Evolutionary conservation across 345 rosid species (phyloP), one percentile per base, ranked within the genome.

Genomic region (Brassica incana): DNA sequence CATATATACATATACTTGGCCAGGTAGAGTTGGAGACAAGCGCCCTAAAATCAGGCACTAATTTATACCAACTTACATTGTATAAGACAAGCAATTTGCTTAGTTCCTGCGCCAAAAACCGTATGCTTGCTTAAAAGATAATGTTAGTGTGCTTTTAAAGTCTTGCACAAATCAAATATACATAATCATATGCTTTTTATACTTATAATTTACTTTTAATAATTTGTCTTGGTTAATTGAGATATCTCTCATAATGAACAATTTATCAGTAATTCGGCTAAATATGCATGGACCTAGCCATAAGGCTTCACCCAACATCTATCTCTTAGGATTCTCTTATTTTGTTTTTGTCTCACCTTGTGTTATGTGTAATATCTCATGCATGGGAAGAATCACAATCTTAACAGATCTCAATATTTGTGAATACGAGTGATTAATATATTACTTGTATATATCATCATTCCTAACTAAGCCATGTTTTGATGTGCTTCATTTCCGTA

Each of bases 1-100:
- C 58, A 50, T 50, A 52, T 52, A 52, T 52, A n/a, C 9, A 52
- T 15, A 54, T 54, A 56, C 60, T 15, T 54, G 60, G 33, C 33
- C 65, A 72, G 35, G 48, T 29, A 65, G n/a, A 52, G 11, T 62
- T 27, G 69, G 77, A 66, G 72, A 75, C 78, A 75, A 75, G 78
- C 36, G 38, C 58, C 78, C 40, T 65, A 75, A 75, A 75, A 75
- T 23, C 58, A 15, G 78, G 73, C 72, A 56, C 64, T 32, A 48
- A 2, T 71, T 33, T 35, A 54, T 33, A 32, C 30, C 32, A 54
- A 50, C 6, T 52, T 69, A 52, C 30, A 15, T 8, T 2, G 30
- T 33, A 71, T 56, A 71, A 15, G 60, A 56, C 36, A 11, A 56
- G 65, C 33, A 27, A 56, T 65, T 65, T 54, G 60, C 60, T 54